These are phyloP conservation scores for Dendrostoma leiphaemia DNA, from an alignment of 2,329 filamentous ascomycete species.

Conservation along the genomic window DNA sequence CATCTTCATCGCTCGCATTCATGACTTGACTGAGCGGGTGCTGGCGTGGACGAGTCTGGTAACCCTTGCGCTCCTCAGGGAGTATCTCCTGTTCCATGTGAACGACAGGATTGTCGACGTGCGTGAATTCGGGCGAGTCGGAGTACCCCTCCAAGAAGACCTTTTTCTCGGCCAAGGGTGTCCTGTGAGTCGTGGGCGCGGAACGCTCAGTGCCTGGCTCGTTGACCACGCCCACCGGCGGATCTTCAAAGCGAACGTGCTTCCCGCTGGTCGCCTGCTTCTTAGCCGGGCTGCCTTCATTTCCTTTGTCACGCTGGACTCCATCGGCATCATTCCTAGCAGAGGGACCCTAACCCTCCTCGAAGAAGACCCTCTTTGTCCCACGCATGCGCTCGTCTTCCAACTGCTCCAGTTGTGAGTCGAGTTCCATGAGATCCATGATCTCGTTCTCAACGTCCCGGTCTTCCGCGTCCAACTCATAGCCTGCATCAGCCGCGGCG, in stretches of 20 bases:
- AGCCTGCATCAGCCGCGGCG: constrained; percentile 50
- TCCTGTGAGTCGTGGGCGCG: neutral
- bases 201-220: neutral
- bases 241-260: neutral
- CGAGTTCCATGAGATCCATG: constrained; percentile 65
- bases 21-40: constrained; percentile 7
- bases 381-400: constrained; percentile 46
- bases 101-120: constrained; percentile 12
- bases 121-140: constrained; percentile 14
- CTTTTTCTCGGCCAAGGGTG: neutral
- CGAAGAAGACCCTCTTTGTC: constrained; percentile 52
- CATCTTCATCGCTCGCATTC: neutral
- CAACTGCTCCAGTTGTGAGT: constrained; percentile 57
- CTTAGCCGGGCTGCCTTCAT: neutral
- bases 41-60: neutral
- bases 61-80: neutral
- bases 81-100: constrained; percentile 3
- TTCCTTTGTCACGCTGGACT: neutral
- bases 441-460: constrained; percentile 59
- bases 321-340: constrained; percentile 20
- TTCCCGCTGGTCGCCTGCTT: neutral
- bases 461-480: constrained; percentile 43
- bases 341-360: constrained; percentile 32
- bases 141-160: constrained; percentile 14
- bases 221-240: neutral